Conservation (phyloP, 2,329 filamentous ascomycete genomes). For the Pseudogymnoascus sp. region DNA sequence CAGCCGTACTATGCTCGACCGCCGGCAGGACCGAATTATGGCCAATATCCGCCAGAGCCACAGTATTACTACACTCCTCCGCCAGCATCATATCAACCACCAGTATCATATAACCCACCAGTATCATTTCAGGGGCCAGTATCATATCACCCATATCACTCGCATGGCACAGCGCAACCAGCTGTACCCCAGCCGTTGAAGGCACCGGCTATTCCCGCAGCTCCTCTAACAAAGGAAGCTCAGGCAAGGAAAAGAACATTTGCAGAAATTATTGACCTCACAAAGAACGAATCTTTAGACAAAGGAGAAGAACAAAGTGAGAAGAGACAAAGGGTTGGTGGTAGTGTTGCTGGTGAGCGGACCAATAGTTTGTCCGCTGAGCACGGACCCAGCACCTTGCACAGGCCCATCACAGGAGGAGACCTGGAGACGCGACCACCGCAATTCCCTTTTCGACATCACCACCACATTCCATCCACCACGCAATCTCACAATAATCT, state of each 20-base stretch:
- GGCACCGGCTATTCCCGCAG: background rate
- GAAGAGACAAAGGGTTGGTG: background rate
- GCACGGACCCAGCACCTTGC: background rate
- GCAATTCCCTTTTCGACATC: conserved; percentile 1
- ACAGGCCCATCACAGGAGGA: background rate
- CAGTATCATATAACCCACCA: too few relatives aligned
- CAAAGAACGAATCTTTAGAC: conserved; percentile 9
- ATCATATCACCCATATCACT: too few relatives aligned
- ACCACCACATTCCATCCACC: background rate
- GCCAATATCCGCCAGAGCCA: too few relatives aligned
- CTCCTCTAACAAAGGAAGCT: conserved; percentile 11
- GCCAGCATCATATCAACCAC: too few relatives aligned
- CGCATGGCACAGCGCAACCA: too few relatives aligned
- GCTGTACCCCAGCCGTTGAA: background rate
- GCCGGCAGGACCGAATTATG: too few relatives aligned
- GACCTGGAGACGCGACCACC: background rate
- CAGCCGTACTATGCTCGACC: background rate
- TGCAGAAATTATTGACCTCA: conserved; percentile 15
- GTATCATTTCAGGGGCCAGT: too few relatives aligned
- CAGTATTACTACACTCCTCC: too few relatives aligned
- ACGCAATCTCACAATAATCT: background rate
- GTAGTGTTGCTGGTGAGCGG: background rate
- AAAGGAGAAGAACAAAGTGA: background rate
- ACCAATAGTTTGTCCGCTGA: background rate
- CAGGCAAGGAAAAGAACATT: conserved; percentile 12